phyloP scores from a whole-genome alignment of 495 filamentous ascomycete species.

The Talaromyces ruber region DNA sequence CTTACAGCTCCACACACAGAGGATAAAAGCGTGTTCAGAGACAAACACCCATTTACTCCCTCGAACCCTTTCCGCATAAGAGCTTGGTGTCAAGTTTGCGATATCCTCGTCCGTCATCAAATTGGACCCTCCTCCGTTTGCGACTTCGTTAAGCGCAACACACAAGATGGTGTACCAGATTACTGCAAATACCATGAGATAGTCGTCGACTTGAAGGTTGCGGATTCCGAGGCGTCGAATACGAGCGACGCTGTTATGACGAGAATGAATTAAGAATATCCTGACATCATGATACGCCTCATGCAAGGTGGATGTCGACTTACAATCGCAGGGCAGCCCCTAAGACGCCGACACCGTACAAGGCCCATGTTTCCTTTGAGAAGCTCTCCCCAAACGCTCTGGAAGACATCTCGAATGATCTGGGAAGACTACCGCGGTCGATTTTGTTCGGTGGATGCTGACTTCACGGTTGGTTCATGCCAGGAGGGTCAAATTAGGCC shows the following conservation, averaged over 20 bases:
- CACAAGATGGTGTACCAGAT: constrained; percentile 48
- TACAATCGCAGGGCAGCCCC: constrained; percentile 35
- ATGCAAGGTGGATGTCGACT: constrained; percentile 11
- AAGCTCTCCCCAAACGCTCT: constrained; percentile 22
- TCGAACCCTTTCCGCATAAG: constrained; percentile 30
- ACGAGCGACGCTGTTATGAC: constrained; percentile 32
- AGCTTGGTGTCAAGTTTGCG: constrained; percentile 24
- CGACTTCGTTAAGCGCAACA: constrained; percentile 42
- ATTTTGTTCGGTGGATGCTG: not conserved
- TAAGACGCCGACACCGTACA: constrained; percentile 37
- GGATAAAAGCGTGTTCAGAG: constrained; percentile 44
- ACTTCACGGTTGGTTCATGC: not conserved
- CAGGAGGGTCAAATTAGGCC: not conserved
- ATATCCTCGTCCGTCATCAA: constrained; percentile 36
- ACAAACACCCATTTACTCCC: constrained; percentile 52
- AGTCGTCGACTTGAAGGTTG: constrained; percentile 43
- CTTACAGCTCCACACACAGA: constrained; percentile 43
- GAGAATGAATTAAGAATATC: not conserved
- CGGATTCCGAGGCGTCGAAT: constrained; percentile 35
- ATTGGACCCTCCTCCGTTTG: constrained; percentile 45
- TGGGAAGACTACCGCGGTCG: not conserved
- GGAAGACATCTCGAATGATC: not conserved
- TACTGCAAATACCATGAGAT: constrained; percentile 37
- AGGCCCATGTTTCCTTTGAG: constrained; percentile 36
- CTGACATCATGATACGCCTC: not conserved